These are phyloP conservation scores for Saccharomycopsis lassenensis DNA, from an alignment of 805 yeast genomes.

Conservation along the genomic window DNA sequence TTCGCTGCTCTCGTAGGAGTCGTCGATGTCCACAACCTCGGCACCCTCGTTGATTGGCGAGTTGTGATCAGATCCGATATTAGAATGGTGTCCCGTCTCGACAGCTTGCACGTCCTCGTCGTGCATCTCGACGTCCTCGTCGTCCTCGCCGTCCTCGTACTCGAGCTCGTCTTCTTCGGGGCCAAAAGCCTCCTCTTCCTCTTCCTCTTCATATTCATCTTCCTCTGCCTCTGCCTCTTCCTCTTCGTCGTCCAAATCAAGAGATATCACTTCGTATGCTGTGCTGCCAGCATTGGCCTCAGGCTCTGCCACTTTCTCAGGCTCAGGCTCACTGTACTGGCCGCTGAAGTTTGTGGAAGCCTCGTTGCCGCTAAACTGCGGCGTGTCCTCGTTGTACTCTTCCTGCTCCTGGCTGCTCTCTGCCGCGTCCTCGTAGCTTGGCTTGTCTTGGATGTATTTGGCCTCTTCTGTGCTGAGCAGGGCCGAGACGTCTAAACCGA, in stretches of 20 bases:
- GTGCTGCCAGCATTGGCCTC: not conserved
- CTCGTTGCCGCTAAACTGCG: not conserved
- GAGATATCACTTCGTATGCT: slow-evolving; percentile 17
- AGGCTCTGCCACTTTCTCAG: not conserved
- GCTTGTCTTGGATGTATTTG: too few relatives aligned
- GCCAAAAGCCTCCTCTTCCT: slow-evolving; percentile 26
- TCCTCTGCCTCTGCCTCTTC: slow-evolving; percentile 26
- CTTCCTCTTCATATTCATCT: slow-evolving; percentile 24
- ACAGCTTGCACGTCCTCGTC: slow-evolving; percentile 4
- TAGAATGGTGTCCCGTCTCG: slow-evolving; percentile 1
- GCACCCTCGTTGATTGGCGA: slow-evolving; percentile 1
- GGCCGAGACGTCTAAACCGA: too few relatives aligned
- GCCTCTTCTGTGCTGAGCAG: too few relatives aligned
- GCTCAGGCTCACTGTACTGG: too few relatives aligned
- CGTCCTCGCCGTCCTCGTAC: not conserved
- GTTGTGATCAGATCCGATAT: not conserved
- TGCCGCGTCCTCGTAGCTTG: not conserved
- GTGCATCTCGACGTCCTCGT: not conserved
- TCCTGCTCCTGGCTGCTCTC: not conserved
- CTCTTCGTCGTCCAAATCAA: slow-evolving; percentile 27
- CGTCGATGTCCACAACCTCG: slow-evolving; percentile 6
- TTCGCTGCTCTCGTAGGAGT: slow-evolving; percentile 3
- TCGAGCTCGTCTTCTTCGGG: slow-evolving; percentile 1
- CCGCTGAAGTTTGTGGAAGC: too few relatives aligned
- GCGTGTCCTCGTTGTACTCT: not conserved